phyloP scores from a whole-genome alignment of 2,329 filamentous ascomycete species.

The Nothomitra cinnamomea region DNA sequence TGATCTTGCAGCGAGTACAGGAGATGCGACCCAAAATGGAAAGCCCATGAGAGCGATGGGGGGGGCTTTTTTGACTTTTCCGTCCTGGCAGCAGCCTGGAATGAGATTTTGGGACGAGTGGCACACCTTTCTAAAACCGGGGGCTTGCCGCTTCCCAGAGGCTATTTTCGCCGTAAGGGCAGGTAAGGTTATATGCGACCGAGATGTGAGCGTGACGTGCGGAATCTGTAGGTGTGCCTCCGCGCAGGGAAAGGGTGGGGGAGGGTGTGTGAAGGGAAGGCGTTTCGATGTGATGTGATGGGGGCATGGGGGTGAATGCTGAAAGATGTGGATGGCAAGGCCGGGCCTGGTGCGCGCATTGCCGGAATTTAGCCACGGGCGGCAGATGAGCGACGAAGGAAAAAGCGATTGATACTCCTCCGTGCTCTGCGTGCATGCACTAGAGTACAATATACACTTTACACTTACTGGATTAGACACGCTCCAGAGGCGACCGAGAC shows the following conservation, averaged over 20 bases:
- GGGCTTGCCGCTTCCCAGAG: neutral
- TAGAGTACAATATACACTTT: too few species aligned
- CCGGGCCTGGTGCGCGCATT: too few species aligned
- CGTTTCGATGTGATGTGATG: too few species aligned
- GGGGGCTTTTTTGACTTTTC: neutral
- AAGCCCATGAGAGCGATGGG: neutral
- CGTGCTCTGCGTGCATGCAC: too few species aligned
- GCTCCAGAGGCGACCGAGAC: too few species aligned
- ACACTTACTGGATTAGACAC: too few species aligned
- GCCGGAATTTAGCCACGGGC: too few species aligned
- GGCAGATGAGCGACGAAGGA: too few species aligned
- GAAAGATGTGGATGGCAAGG: too few species aligned
- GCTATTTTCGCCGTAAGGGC: neutral
- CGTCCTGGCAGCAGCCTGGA: neutral
- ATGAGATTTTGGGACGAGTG: slow-evolving; percentile 1
- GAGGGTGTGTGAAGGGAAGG: too few species aligned
- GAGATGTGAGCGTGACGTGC: slow-evolving; percentile 4
- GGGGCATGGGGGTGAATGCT: too few species aligned
- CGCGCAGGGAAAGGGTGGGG: neutral
- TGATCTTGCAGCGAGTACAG: neutral
- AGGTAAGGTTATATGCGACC: slow-evolving; percentile 3
- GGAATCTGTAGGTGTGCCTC: neutral
- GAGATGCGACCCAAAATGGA: neutral
- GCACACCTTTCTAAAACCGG: neutral
- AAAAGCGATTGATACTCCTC: too few species aligned